These are phyloP conservation scores for Pugionium cornutum DNA, from an alignment of 345 rosid species.

Conservation along the genomic window DNA sequence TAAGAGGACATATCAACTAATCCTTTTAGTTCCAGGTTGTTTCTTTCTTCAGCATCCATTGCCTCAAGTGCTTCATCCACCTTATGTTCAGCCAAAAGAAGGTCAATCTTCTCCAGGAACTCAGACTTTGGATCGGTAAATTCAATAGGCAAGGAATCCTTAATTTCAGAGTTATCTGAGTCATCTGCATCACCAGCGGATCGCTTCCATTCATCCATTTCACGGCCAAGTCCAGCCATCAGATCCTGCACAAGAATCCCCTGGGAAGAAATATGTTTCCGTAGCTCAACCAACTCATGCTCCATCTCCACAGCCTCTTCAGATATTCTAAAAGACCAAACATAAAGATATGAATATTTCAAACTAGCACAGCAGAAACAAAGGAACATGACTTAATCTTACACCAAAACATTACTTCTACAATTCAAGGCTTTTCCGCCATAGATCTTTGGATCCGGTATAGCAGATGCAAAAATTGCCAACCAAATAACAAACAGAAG, in stretches of 20 bases:
- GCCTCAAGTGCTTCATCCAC: slow-evolving; percentile 74
- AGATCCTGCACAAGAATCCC: slow-evolving; percentile 83
- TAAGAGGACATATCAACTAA: slow-evolving; percentile 55
- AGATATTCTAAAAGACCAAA: slow-evolving; percentile 59
- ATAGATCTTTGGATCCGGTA: slow-evolving; percentile 4
- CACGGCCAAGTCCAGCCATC: slow-evolving; percentile 73
- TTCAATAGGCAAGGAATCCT: slow-evolving; percentile 42
- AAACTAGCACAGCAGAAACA: slow-evolving; percentile 10
- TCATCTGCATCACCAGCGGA: slow-evolving; percentile 43
- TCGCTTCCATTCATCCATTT: slow-evolving; percentile 73
- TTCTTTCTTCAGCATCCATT: slow-evolving; percentile 72
- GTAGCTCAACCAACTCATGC: slow-evolving; percentile 85
- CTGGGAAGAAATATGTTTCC: slow-evolving; percentile 84
- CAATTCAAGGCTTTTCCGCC: neutral
- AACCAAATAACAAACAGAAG: slow-evolving; percentile 1
- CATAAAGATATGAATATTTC: slow-evolving; percentile 6
- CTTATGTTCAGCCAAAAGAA: slow-evolving; percentile 85
- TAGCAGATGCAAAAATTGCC: neutral
- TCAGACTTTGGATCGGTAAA: slow-evolving; percentile 40
- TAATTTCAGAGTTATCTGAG: slow-evolving; percentile 35
- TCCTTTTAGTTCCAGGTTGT: slow-evolving; percentile 56
- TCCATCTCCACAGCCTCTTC: slow-evolving; percentile 95
- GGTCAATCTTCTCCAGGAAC: slow-evolving; percentile 67
- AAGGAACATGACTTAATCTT: neutral
- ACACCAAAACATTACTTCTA: slow-evolving; percentile 14